Percentiles rank a stretch among this genome's conserved stretches.
phyloP scores from a whole-genome alignment of 2,329 filamentous ascomycete species.

The Aspergillus sergii region DNA sequence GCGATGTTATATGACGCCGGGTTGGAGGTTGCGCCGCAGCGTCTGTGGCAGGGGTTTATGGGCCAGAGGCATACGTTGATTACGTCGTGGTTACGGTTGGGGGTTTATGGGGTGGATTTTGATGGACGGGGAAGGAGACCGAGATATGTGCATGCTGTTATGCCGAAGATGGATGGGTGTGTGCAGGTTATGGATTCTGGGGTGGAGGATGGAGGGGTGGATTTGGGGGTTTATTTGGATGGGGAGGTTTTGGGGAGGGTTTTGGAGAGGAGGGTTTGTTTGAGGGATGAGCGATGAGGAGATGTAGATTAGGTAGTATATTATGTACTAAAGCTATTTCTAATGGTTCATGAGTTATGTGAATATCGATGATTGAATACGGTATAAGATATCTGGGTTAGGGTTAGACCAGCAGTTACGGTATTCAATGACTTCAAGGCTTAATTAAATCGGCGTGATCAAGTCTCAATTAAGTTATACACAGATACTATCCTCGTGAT shows the following conservation, averaged over 20 bases:
- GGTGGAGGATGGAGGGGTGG: neutral
- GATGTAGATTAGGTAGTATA: too few relatives aligned
- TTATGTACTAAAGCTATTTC: too few relatives aligned
- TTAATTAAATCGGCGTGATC: neutral
- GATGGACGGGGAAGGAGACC: neutral
- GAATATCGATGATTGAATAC: too few relatives aligned
- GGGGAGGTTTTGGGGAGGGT: neutral
- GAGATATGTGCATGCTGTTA: neutral
- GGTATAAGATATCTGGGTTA: too few relatives aligned
- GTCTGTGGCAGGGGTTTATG: neutral
- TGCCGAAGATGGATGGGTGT: neutral
- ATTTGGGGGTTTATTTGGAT: neutral
- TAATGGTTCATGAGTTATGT: too few relatives aligned
- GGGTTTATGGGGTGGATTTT: neutral
- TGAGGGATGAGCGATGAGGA: too few relatives aligned
- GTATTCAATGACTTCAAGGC: too few relatives aligned
- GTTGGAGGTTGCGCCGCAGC: neutral
- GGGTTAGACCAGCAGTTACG: too few relatives aligned
- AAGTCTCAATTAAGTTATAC: neutral
- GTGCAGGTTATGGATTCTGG: neutral
- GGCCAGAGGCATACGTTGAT: neutral
- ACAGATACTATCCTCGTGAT: neutral
- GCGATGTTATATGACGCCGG: neutral
- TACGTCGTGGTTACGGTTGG: neutral
- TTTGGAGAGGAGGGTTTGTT: neutral